These are phyloP conservation scores for Pilobolus umbonatus DNA, from an alignment of 192 early-diverging fungal species.

Conservation along the genomic window DNA sequence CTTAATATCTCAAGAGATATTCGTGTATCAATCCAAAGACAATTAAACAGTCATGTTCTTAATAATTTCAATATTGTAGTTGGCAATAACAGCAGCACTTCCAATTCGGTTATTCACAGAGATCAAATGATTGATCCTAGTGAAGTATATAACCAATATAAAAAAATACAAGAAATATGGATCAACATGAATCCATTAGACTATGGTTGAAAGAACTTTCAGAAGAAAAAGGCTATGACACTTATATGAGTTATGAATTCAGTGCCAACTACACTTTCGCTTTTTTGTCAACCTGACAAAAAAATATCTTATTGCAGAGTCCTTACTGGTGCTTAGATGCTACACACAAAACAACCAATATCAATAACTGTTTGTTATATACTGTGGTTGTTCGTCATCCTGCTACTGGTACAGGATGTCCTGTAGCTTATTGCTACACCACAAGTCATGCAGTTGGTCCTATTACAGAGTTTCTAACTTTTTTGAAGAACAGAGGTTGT, in stretches of 20 bases:
- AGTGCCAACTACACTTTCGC: neutral
- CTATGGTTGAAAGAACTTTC: neutral
- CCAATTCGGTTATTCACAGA: neutral
- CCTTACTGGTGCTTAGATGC: neutral
- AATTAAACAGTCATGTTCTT: neutral
- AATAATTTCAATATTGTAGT: neutral
- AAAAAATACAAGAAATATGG: neutral
- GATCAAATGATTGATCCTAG: neutral
- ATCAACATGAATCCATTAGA: neutral
- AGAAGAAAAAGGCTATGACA: neutral
- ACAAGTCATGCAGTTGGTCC: neutral
- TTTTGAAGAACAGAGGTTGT: neutral
- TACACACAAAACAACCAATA: neutral
- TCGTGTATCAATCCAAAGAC: neutral
- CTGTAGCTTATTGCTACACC: neutral
- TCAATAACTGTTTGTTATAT: neutral
- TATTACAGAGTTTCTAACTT: neutral
- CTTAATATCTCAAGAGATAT: too few species aligned
- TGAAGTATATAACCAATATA: neutral
- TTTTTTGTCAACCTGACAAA: neutral
- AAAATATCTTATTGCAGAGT: neutral
- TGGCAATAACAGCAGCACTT: neutral
- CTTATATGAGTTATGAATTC: neutral
- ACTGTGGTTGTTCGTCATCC: neutral
- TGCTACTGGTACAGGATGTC: neutral